A percentile compares a stretch with the other conserved stretches of the same genome.
Evolutionary conservation across 139 green algal genomes (phyloP).

Genomic region (Tetradesmus lagerheimii): DNA sequence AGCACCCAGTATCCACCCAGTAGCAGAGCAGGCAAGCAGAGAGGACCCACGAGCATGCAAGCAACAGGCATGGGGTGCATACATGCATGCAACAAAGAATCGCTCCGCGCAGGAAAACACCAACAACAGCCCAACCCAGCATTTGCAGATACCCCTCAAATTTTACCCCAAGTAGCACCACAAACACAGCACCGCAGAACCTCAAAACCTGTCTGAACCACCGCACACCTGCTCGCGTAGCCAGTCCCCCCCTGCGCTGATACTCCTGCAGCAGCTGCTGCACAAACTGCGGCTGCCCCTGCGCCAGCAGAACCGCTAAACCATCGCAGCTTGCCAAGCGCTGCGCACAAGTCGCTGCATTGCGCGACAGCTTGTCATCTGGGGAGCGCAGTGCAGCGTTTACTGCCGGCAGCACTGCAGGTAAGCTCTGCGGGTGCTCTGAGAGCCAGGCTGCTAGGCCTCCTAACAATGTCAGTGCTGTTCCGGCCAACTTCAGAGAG

Average conservation of each 20-base stretch:
- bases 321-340: constrained; percentile 50
- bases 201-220: background rate
- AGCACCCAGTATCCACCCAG: too few species aligned
- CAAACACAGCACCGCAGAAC: background rate
- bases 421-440: constrained; percentile 1
- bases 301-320: constrained; percentile 50
- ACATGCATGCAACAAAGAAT: too few species aligned
- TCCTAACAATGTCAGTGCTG: constrained; percentile 72
- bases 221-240: background rate
- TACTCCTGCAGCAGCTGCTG: constrained; percentile 53
- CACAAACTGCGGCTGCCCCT: constrained; percentile 48
- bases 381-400: constrained; percentile 25
- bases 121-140: too few species aligned
- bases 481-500: constrained; percentile 74
- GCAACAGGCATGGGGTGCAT: too few species aligned
- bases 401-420: constrained; percentile 52
- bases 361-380: constrained; percentile 69
- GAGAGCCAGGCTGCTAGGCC: constrained; percentile 66
- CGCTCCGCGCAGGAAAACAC: too few species aligned
- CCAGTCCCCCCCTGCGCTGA: constrained; percentile 24
- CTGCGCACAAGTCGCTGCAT: constrained; percentile 67
- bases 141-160: too few species aligned
- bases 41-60: too few species aligned
- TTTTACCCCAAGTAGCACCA: background rate
- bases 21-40: too few species aligned